Evolutionary conservation across 2,329 filamentous ascomycete genomes (phyloP), one percentile per base, ranked within the genome.

Genomic region (Botrytis porri): DNA sequence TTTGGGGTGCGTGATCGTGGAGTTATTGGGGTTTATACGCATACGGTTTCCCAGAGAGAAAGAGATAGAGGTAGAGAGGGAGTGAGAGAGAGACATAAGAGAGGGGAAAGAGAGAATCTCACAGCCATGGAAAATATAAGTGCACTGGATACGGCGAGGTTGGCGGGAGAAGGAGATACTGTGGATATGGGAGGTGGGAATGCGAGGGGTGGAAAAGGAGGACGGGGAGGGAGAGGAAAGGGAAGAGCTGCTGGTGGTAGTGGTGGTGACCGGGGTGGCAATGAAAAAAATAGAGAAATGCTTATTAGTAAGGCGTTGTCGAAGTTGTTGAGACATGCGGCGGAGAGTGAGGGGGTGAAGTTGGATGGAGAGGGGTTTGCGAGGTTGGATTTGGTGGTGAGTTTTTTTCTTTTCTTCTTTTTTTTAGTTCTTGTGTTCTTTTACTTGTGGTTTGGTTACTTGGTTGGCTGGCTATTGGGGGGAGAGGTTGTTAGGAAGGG

Each of bases 301-400:
- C 69, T 73, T 39, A 71, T 81, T 37, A 80, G 79, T 35, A 82
- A 81, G 73, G 79, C 80, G 18, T 69, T 82, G 54, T 79, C 77
- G n/a, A 80, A 79, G 75, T 74, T 82, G 37, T 73, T 82, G 69
- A 76, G 80, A 60, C 80, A 80, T 78, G 77, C 80, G 76, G 80
- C 81, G 73, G 82, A 82, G 69, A 86, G 85, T 57, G 88, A 86
- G 32, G 88, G 88, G 6, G 84, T 91, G 64, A 77, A 81, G 77
- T 84, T 91, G 12, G 88, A 91, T 78, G 81, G 77, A 1, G 88
- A 89, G 78, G 90, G 90, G 0, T 91, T 84, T 79, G 89, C 88
- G 60, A 82, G 84, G 62, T 80, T 91, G 73, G 86, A 89, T 76
- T 81, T 83, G 73, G 89, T 91, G 80, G 88, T 90, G 79, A 85